Conservation (phyloP, 768 basidiomycete species). For the Lactarius evosmus region DNA sequence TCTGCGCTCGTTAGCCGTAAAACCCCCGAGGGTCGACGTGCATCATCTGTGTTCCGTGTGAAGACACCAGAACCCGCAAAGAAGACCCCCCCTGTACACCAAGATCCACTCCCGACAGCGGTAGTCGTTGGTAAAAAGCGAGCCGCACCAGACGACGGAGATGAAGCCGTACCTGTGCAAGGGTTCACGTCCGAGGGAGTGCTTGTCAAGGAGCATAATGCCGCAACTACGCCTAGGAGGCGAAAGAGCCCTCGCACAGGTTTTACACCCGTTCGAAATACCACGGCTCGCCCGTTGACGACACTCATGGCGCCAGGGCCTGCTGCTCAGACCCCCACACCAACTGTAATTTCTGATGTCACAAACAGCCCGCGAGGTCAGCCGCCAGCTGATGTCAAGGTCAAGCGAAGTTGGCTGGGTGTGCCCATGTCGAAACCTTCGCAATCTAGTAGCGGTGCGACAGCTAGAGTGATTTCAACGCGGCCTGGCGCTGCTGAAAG, state of each 20-base stretch:
- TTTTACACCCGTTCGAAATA: slow-evolving; percentile 68
- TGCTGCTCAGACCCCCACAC: slow-evolving; percentile 44
- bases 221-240: slow-evolving; percentile 54
- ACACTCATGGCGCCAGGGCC: slow-evolving; percentile 40
- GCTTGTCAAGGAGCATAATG: slow-evolving; percentile 37
- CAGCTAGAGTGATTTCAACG: slow-evolving; percentile 16
- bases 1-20: slow-evolving; percentile 45
- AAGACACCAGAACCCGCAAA: slow-evolving; percentile 34
- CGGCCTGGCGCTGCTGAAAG: slow-evolving; percentile 20
- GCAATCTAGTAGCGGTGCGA: slow-evolving; percentile 1
- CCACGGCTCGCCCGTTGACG: slow-evolving; percentile 40
- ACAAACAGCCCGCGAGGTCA: slow-evolving; percentile 55
- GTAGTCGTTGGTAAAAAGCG: slow-evolving; percentile 62
- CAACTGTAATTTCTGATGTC: slow-evolving; percentile 49
- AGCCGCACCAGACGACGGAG: slow-evolving; percentile 74
- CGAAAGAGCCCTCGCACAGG: slow-evolving; percentile 61
- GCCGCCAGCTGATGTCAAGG: slow-evolving; percentile 12
- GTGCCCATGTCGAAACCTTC: slow-evolving; percentile 15
- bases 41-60: slow-evolving; percentile 29
- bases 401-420: slow-evolving; percentile 24
- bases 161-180: slow-evolving; percentile 58
- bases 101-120: slow-evolving; percentile 33
- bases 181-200: slow-evolving; percentile 56
- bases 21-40: slow-evolving; percentile 47
- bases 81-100: neutral